Percentiles rank a stretch among this genome's conserved stretches.
These are phyloP conservation scores for Paradendryphiella salina DNA, from an alignment of 2,329 filamentous ascomycete species.

Conservation along the genomic window DNA sequence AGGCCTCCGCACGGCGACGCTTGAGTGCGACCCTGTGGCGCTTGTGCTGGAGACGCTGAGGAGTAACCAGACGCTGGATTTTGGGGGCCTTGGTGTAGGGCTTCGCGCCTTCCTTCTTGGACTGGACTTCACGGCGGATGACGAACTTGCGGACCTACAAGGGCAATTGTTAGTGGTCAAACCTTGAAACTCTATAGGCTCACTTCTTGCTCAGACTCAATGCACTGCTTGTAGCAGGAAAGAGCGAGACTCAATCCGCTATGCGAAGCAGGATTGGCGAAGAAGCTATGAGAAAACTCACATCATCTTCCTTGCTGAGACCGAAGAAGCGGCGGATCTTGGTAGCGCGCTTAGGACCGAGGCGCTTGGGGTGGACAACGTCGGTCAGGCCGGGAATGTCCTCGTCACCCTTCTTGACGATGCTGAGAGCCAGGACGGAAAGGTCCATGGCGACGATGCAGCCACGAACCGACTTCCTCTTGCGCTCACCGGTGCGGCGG, in stretches of 20 bases:
- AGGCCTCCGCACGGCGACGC: constrained; percentile 93
- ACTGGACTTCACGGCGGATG: constrained; percentile 96
- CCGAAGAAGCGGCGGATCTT: constrained; percentile 99
- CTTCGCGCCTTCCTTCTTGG: constrained; percentile 94
- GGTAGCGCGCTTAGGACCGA: constrained; percentile 98
- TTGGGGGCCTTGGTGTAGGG: constrained; percentile 99
- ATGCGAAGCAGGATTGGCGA: constrained; percentile 58
- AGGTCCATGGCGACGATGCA: constrained; percentile 98
- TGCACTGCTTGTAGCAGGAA: constrained; percentile 46
- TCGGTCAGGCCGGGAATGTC: constrained; percentile 98
- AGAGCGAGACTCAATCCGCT: constrained; percentile 61
- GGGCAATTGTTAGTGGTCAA: constrained; percentile 33
- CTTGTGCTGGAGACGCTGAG: constrained; percentile 99
- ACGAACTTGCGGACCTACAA: constrained; percentile 97
- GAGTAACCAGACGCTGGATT: constrained; percentile 99
- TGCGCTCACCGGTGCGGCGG: constrained; percentile 97
- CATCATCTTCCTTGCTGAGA: constrained; percentile 99
- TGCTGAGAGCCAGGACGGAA: constrained; percentile 87
- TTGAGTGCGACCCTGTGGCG: constrained; percentile 97
- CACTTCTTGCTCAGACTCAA: constrained; percentile 52
- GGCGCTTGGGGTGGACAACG: constrained; percentile 96
- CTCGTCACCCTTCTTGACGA: constrained; percentile 96
- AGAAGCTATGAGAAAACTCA: constrained; percentile 74
- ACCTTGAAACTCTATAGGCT: constrained; percentile 12
- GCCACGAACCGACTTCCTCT: constrained; percentile 98